Evolutionary conservation across 257 asterid genomes (phyloP).

Genomic region (Przewalskia tangutica): DNA sequence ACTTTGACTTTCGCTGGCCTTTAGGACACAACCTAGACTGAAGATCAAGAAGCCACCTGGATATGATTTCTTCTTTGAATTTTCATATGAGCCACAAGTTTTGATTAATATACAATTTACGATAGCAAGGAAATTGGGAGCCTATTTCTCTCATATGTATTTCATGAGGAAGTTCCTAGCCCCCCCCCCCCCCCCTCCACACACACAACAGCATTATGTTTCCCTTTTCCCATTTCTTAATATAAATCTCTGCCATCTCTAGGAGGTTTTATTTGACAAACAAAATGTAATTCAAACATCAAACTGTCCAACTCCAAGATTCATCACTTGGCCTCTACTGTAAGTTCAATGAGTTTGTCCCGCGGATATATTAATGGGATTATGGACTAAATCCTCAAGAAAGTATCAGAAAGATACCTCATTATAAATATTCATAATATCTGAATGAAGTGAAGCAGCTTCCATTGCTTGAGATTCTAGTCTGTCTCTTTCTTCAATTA

Average conservation of each 20-base stretch:
- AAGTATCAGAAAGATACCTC: conserved; percentile 44
- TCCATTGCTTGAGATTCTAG: conserved; percentile 54
- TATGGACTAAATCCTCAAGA: neutral
- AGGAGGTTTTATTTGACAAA: neutral
- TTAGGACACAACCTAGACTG: neutral
- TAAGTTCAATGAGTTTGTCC: neutral
- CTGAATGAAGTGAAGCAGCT: conserved; percentile 57
- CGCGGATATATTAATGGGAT: neutral
- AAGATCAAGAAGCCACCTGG: neutral
- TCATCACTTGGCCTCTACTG: neutral
- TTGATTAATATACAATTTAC: neutral
- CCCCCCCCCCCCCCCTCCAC: neutral
- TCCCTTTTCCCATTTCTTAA: neutral
- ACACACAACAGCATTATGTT: neutral
- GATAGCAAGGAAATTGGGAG: neutral
- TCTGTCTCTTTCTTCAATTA: conserved; percentile 61
- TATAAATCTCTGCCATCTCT: neutral
- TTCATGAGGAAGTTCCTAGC: neutral
- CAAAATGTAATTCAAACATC: neutral
- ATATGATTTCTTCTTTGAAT: neutral
- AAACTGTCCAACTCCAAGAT: neutral
- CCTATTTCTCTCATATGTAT: neutral
- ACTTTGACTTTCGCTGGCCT: neutral
- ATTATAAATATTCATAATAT: conserved; percentile 39
- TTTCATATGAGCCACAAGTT: neutral